Evolutionary conservation across 202 grass and related monocot genomes (phyloP), one percentile per base, ranked within the genome.

Genomic region (Eragrostis tef): DNA sequence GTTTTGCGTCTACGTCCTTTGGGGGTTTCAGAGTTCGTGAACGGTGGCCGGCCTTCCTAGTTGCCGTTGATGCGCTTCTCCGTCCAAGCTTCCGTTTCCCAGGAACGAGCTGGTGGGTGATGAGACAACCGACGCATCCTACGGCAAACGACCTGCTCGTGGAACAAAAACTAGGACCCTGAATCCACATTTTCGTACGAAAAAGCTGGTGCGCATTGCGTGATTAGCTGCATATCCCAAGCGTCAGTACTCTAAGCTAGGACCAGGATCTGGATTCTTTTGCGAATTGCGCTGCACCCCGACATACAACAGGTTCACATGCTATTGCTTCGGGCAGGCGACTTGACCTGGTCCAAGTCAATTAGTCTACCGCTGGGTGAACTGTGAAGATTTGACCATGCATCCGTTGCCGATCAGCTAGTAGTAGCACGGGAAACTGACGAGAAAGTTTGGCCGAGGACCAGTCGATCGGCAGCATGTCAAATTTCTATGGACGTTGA

Each of bases 331-430:
- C 54, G 20, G 7, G 16, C 70, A 29, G 70, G 21, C 45, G 29
- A 7, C 17, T 5, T 3, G 19, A 31, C n/a, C 13, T 46, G 60
- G 79, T 70, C 73, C 50, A 77, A 84, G 82, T 84, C 82, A 69
- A 47, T 8, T 49, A 70, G 73, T 78, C 64, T 29, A 42, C 58
- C 7, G 4, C 7, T 71, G 16, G 24, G 60, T 51, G 60, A 11
- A 39, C 20, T 13, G 39, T 15, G 41, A 47, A 8, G 51, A 17
- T 77, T 74, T 83, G 13, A 57, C 21, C 53, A n/a, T n/a, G n/a
- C n/a, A n/a, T 15, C 29, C 29, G n/a, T 9, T 0, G 1, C 54
- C 29, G 21, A 19, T 5, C 43, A 7, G n/a, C n/a, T n/a, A 75
- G 11, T 14, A 14, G 43, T 29, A 9, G 41, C 74, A 31, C 9